These are phyloP conservation scores for Nitzschia inconspicua DNA, from an alignment of 108 stramenopile species.

Conservation along the genomic window DNA sequence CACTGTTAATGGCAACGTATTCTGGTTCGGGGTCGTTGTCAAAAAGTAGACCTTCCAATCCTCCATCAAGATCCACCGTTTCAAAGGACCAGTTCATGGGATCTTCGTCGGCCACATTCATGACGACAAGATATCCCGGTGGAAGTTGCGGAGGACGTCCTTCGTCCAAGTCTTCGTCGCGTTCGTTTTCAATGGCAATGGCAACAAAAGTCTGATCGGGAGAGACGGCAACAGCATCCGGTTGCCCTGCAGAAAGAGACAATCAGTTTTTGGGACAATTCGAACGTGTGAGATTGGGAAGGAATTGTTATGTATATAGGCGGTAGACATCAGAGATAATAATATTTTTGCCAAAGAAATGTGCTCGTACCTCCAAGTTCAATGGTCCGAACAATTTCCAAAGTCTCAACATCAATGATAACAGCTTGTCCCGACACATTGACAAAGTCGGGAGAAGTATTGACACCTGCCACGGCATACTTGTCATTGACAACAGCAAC, in stretches of 20 bases:
- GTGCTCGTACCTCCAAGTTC: too few relatives aligned
- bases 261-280: conserved; percentile 3
- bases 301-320: conserved; percentile 24
- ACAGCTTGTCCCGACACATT: conserved; percentile 38
- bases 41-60: conserved; percentile 32
- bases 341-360: background rate
- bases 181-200: conserved; percentile 69
- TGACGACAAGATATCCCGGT: conserved; percentile 43
- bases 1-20: conserved; percentile 55
- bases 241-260: conserved; percentile 71
- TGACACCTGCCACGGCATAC: conserved; percentile 47
- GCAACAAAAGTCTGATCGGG: conserved; percentile 22
- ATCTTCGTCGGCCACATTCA: conserved; percentile 19
- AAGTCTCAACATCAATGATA: conserved; percentile 36
- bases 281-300: conserved; percentile 15
- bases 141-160: conserved; percentile 48
- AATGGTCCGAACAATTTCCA: conserved; percentile 15
- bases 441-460: conserved; percentile 46
- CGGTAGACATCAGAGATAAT: conserved; percentile 19
- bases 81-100: conserved; percentile 33
- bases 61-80: conserved; percentile 16
- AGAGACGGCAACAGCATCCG: conserved; percentile 49
- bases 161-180: conserved; percentile 56
- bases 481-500: conserved; percentile 41
- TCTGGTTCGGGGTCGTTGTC: conserved; percentile 74